These are phyloP conservation scores for Barnettozyma salicaria DNA, from an alignment of 805 yeast genomes.

Conservation along the genomic window DNA sequence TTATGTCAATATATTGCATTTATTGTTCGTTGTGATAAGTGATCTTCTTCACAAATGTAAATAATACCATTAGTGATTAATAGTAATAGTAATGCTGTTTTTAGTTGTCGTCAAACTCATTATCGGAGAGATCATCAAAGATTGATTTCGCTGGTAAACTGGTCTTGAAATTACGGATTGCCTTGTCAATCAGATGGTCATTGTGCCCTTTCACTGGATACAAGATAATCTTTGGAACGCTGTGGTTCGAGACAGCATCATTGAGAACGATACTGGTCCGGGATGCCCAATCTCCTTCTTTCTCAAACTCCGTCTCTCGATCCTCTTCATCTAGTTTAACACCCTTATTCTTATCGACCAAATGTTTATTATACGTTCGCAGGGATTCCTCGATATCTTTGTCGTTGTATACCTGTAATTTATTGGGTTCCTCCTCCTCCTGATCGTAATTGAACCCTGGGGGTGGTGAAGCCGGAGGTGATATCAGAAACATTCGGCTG, in stretches of 20 bases:
- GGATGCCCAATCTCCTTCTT: too few relatives aligned
- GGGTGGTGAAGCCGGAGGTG: slow-evolving; percentile 41
- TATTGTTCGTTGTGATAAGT: not conserved
- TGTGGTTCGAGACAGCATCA: slow-evolving; percentile 13
- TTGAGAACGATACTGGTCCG: slow-evolving; percentile 22
- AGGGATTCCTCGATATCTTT: slow-evolving; percentile 22
- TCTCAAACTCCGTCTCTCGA: slow-evolving; percentile 2
- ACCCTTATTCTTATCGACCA: slow-evolving; percentile 11
- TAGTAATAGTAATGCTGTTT: slow-evolving; percentile 3
- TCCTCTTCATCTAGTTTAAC: not conserved
- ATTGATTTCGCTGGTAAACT: slow-evolving; percentile 34
- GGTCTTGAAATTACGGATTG: slow-evolving; percentile 26
- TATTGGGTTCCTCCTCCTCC: slow-evolving; percentile 34
- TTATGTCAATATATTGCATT: too few relatives aligned
- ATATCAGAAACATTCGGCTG: slow-evolving; percentile 32
- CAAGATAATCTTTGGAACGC: slow-evolving; percentile 22
- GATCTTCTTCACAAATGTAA: not conserved
- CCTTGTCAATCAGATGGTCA: slow-evolving; percentile 22
- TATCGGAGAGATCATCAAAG: slow-evolving; percentile 28
- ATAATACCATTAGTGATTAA: not conserved
- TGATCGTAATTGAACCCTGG: slow-evolving; percentile 34
- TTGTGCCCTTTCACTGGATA: slow-evolving; percentile 23
- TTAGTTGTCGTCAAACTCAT: slow-evolving; percentile 4
- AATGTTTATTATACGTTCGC: slow-evolving; percentile 17
- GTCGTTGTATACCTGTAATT: slow-evolving; percentile 24